Conservation (phyloP, 805 yeast genomes). For the Phaffomyces antillensis region DNA sequence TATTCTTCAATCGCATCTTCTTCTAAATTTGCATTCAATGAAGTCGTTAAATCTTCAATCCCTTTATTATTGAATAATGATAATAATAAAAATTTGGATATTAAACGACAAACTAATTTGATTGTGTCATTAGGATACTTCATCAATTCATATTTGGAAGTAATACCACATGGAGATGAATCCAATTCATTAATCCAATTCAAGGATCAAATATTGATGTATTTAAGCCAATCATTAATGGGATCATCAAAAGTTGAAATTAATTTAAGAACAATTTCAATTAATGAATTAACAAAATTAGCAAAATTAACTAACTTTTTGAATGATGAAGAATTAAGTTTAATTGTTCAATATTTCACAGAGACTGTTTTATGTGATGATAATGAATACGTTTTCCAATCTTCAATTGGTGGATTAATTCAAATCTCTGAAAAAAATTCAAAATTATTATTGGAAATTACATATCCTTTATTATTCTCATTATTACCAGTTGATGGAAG, state of each 20-base stretch:
- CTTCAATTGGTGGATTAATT: slow-evolving; percentile 49
- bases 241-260: slow-evolving; percentile 63
- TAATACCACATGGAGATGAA: slow-evolving; percentile 26
- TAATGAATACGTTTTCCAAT: slow-evolving; percentile 44
- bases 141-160: slow-evolving; percentile 39
- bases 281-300: slow-evolving; percentile 56
- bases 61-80: slow-evolving; percentile 32
- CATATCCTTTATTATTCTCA: slow-evolving; percentile 45
- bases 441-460: slow-evolving; percentile 39
- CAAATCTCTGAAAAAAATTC: slow-evolving; percentile 32
- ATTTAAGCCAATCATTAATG: slow-evolving; percentile 63
- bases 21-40: slow-evolving; percentile 38
- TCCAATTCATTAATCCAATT: slow-evolving; percentile 35
- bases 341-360: slow-evolving; percentile 58
- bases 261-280: slow-evolving; percentile 58
- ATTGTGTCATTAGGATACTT: slow-evolving; percentile 57
- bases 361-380: slow-evolving; percentile 50
- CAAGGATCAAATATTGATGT: slow-evolving; percentile 62
- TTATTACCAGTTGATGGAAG: slow-evolving; percentile 41
- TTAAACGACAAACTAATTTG: slow-evolving; percentile 51
- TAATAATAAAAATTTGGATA: slow-evolving; percentile 30
- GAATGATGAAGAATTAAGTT: slow-evolving; percentile 45
- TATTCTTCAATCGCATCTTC: slow-evolving; percentile 49
- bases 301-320: slow-evolving; percentile 44
- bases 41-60: slow-evolving; percentile 39